phyloP scores from a whole-genome alignment of 306 rosid species.

The Castanospermum australe region DNA sequence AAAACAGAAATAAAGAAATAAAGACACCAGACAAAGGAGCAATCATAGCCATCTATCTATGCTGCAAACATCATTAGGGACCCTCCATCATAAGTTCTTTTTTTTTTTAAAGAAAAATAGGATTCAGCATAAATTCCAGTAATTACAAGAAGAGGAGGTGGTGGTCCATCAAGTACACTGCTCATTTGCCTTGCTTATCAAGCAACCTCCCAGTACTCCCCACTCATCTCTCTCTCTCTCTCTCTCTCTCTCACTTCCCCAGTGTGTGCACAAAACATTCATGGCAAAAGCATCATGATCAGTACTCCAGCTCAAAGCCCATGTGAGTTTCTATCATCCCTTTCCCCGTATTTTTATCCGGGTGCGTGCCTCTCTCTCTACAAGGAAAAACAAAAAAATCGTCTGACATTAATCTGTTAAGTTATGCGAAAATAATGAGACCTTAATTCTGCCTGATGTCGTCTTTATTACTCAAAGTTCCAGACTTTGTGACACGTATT shows the following conservation, averaged over 20 bases:
- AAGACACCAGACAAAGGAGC: conserved; percentile 45
- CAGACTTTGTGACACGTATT: conserved; percentile 14
- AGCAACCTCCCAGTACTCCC: conserved; percentile 60
- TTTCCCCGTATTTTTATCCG: conserved; percentile 32
- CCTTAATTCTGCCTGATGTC: conserved; percentile 37
- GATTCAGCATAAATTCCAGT: conserved; percentile 25
- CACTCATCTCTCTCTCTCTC: conserved; percentile 28
- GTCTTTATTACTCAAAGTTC: conserved; percentile 46
- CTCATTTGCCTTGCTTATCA: conserved; percentile 83
- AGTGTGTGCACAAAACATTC: conserved; percentile 54
- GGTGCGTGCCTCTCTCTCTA: conserved; percentile 12
- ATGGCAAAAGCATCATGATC: conserved; percentile 88
- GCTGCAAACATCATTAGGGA: conserved; percentile 62
- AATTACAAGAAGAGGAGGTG: conserved; percentile 68
- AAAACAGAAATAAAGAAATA: conserved; percentile 3
- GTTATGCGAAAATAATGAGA: conserved; percentile 20
- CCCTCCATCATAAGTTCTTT: conserved; percentile 73
- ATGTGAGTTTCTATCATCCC: conserved; percentile 76
- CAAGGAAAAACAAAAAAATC: too few relatives aligned
- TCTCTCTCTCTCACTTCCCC: conserved; percentile 36
- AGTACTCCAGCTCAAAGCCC: conserved; percentile 77
- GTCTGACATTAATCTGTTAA: conserved; percentile 26
- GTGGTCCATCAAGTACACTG: conserved; percentile 88
- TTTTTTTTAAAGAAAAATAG: conserved; percentile 1
- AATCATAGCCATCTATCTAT: conserved; percentile 56